Evolutionary conservation across 352 stramenopile genomes (phyloP).

Genomic region (Phytophthora brassicae): DNA sequence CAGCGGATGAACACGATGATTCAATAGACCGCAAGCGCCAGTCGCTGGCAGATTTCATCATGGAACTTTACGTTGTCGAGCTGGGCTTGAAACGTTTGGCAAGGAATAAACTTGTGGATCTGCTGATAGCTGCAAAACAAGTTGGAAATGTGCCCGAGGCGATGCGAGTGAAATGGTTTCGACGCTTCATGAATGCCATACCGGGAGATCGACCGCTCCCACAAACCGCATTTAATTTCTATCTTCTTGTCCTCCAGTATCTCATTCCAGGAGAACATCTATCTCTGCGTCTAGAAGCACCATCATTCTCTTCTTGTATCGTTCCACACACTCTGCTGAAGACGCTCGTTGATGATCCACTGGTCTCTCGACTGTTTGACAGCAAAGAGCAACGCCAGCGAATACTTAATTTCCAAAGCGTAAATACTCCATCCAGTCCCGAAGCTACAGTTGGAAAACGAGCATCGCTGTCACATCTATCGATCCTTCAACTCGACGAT

Average conservation of each 20-base stretch:
- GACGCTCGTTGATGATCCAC: constrained; percentile 45
- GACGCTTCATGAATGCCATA: constrained; percentile 50
- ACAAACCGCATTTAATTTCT: constrained; percentile 59
- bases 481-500: constrained; percentile 61
- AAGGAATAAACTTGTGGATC: constrained; percentile 51
- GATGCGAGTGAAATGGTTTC: constrained; percentile 67
- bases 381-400: constrained; percentile 50
- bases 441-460: constrained; percentile 5
- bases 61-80: constrained; percentile 63
- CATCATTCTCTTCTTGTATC: constrained; percentile 44
- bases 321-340: constrained; percentile 43
- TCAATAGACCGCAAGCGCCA: constrained; percentile 36
- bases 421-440: constrained; percentile 13
- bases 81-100: constrained; percentile 63
- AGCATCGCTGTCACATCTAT: constrained; percentile 9
- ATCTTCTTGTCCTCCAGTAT: constrained; percentile 46
- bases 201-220: constrained; percentile 34
- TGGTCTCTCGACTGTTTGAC: constrained; percentile 50
- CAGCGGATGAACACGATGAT: constrained; percentile 42
- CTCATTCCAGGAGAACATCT: constrained; percentile 49
- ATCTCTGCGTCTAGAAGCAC: constrained; percentile 44
- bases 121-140: constrained; percentile 51
- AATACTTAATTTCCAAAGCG: constrained; percentile 35
- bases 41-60: constrained; percentile 48
- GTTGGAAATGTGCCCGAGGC: constrained; percentile 44